Conservation (phyloP, 2,329 filamentous ascomycete genomes). For the Penicillium polonicum region DNA sequence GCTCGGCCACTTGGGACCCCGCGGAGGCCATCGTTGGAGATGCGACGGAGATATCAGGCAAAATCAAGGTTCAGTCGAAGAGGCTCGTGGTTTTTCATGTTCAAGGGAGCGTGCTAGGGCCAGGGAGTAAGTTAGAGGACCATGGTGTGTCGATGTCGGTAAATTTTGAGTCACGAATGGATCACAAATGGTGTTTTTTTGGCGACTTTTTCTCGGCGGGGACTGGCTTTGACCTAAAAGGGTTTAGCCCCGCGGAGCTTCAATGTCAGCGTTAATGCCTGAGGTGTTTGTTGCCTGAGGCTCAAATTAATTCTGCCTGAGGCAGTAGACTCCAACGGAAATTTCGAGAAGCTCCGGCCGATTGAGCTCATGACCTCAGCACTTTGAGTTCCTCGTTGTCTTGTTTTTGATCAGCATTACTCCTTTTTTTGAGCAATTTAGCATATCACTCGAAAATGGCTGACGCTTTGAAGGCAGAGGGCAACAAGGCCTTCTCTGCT, state of each 20-base stretch:
- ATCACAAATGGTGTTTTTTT: constrained; percentile 28
- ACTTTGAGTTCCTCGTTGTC: not conserved
- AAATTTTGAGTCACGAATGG: constrained; percentile 18
- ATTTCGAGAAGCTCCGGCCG: constrained; percentile 46
- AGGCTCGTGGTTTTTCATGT: constrained; percentile 33
- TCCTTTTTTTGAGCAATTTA: constrained; percentile 2
- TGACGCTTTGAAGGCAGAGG: constrained; percentile 88
- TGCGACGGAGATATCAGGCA: constrained; percentile 21
- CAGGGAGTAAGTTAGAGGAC: constrained; percentile 16
- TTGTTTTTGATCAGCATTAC: constrained; percentile 11
- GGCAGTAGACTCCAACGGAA: constrained; percentile 33
- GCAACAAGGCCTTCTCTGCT: constrained; percentile 96
- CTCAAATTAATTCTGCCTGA: constrained; percentile 22
- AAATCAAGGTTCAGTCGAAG: constrained; percentile 32
- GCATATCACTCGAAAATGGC: constrained; percentile 51
- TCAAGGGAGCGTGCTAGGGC: constrained; percentile 26
- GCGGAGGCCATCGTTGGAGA: constrained; percentile 36
- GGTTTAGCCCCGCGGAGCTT: constrained; percentile 20
- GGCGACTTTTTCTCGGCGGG: constrained; percentile 31
- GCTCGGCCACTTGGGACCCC: constrained; percentile 36
- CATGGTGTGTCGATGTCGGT: constrained; percentile 15
- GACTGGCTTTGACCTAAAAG: constrained; percentile 11
- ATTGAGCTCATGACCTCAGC: constrained; percentile 24
- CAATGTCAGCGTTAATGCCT: constrained; percentile 8
- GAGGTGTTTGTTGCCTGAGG: constrained; percentile 4